Evolutionary conservation across 805 yeast species (phyloP), one percentile per base, ranked within the genome.

Genomic region (Starmera amethionina): DNA sequence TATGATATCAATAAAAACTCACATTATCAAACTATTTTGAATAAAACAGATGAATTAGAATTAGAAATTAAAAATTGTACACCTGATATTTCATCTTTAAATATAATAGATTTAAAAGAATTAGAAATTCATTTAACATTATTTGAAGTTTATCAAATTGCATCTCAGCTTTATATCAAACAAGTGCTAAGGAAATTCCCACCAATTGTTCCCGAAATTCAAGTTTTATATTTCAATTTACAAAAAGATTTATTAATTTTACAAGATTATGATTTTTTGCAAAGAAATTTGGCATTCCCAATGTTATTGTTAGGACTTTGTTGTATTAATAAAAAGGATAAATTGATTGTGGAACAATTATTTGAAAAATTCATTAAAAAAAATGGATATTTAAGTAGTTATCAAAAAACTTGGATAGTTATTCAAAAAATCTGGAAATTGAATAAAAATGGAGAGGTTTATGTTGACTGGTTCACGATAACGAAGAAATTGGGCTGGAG

Each of bases 61-160:
- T 30, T 33, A 5, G 63, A 59, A 40, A 65, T 75, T 34, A 67
- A 69, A 40, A 45, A 49, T 8, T 63, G 72, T n/a, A 64, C 60
- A 45, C 83, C 84, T 0, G 70, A 70, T 35, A 52, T 62, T 18
- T 47, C 51, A 9, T 67, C 70, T 37, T 51, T 75, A 32, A 49
- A 55, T 12, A 28, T 9, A 38, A 45, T 42, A 35, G 48, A 43
- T 22, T 44, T 56, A 4, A 58, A 60, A 15, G 81, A 77, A 38
- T 51, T 77, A 32, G 82, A 77, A 51, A 58, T 68, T 43, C 83
- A 77, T 52, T 57, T 77, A 36, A 75, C 82, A 0, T 51, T 75
- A 28, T 77, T 77, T 50, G 82, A 77, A 49, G 70, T 76, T 9
- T 73, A 68, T 46, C 82, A 77, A 55, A 48, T 75, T 11, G 65